These are phyloP conservation scores for Pseudogymnoascus sp. DNA, from an alignment of 2,329 filamentous ascomycete genomes.

Conservation along the genomic window DNA sequence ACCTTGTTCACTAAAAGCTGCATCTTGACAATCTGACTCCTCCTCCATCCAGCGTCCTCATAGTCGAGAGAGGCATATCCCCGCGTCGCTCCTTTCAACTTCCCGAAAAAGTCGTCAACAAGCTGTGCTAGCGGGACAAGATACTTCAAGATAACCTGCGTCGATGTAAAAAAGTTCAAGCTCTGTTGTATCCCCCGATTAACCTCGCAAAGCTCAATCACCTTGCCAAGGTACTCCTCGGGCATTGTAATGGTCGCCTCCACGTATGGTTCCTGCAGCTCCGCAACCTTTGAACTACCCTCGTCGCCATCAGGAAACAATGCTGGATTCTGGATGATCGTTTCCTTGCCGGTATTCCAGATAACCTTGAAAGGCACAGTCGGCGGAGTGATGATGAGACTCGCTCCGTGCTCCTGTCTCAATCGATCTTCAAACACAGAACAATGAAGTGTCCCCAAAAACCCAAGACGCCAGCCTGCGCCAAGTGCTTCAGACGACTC, in stretches of 20 bases:
- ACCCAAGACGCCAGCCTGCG: slow-evolving; percentile 88
- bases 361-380: slow-evolving; percentile 86
- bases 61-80: slow-evolving; percentile 96
- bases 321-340: slow-evolving; percentile 76
- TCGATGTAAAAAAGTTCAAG: slow-evolving; percentile 83
- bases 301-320: slow-evolving; percentile 70
- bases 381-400: slow-evolving; percentile 93
- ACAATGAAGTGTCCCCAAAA: slow-evolving; percentile 93
- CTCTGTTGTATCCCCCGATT: slow-evolving; percentile 84
- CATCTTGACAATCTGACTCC: slow-evolving; percentile 76
- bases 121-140: slow-evolving; percentile 80
- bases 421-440: slow-evolving; percentile 98
- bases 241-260: slow-evolving; percentile 81
- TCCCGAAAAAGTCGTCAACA: slow-evolving; percentile 96
- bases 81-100: slow-evolving; percentile 87
- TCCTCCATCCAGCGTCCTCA: slow-evolving; percentile 84
- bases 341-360: slow-evolving; percentile 70
- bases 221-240: slow-evolving; percentile 86
- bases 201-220: slow-evolving; percentile 89
- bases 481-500: slow-evolving; percentile 91
- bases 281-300: slow-evolving; percentile 45
- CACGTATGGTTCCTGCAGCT: slow-evolving; percentile 70
- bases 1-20: slow-evolving; percentile 90
- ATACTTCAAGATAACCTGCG: slow-evolving; percentile 92
- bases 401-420: slow-evolving; percentile 87